Evolutionary conservation across 257 asterid genomes (phyloP).

Genomic region (Fraxinus anomala): DNA sequence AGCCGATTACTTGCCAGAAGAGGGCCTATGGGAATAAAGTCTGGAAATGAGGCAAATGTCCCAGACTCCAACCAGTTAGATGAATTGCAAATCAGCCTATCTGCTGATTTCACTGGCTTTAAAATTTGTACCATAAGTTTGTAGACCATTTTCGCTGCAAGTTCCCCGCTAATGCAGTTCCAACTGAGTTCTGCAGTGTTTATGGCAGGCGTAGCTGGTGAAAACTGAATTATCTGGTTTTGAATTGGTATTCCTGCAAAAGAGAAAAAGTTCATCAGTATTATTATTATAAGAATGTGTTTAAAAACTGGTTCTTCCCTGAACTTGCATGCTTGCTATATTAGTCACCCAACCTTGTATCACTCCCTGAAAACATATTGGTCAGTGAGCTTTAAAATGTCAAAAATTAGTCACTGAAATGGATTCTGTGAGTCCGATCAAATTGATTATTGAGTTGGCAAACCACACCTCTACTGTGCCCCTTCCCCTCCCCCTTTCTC

Average conservation of each 20-base stretch:
- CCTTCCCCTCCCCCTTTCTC: too few species aligned
- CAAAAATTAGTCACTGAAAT: too few species aligned
- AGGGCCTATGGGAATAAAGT: slow-evolving; percentile 48
- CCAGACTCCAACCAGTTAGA: slow-evolving; percentile 44
- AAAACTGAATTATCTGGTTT: slow-evolving; percentile 35
- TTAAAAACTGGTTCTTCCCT: too few species aligned
- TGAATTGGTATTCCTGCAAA: slow-evolving; percentile 37
- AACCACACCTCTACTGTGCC: too few species aligned
- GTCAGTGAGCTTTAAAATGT: too few species aligned
- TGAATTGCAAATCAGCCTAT: slow-evolving; percentile 53
- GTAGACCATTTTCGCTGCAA: slow-evolving; percentile 21
- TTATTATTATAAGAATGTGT: not conserved
- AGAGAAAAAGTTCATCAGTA: not conserved
- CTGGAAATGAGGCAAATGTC: slow-evolving; percentile 34
- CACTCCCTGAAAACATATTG: too few species aligned
- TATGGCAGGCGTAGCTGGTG: slow-evolving; percentile 49
- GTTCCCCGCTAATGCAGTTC: slow-evolving; percentile 32
- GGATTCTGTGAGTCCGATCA: too few species aligned
- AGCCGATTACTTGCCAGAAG: slow-evolving; percentile 50
- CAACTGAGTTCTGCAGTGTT: slow-evolving; percentile 40
- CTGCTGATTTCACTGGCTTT: slow-evolving; percentile 30
- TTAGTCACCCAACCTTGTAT: too few species aligned
- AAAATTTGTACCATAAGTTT: slow-evolving; percentile 12
- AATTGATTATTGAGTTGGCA: too few species aligned
- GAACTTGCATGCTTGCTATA: too few species aligned